Evolutionary conservation across 192 early-diverging fungal genomes (phyloP).

Genomic region (Powellomyces hirtus): DNA sequence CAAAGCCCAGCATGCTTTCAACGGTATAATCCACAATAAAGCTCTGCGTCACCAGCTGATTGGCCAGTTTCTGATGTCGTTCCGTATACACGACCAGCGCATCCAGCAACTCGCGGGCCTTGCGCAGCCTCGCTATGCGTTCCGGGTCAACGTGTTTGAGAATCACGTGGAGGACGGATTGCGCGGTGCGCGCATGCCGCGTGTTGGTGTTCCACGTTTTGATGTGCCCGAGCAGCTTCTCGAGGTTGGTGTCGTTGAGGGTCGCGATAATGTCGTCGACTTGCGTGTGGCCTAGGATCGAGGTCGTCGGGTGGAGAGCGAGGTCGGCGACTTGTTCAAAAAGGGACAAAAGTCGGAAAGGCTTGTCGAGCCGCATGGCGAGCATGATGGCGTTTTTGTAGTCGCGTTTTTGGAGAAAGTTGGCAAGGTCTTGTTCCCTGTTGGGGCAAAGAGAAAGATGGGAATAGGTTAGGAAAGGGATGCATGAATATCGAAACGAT

Average conservation of each 20-base stretch:
- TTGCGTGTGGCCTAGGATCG: slow-evolving; percentile 56
- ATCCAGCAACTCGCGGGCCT: slow-evolving; percentile 81
- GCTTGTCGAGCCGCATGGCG: slow-evolving; percentile 86
- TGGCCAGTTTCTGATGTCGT: slow-evolving; percentile 81
- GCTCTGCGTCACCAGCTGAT: slow-evolving; percentile 74
- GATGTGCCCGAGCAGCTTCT: slow-evolving; percentile 77
- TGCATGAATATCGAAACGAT: no score
- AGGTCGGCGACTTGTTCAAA: slow-evolving; percentile 13
- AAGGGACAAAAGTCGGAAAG: slow-evolving; percentile 75
- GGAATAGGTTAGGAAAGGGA: no score
- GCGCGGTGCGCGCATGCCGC: slow-evolving; percentile 74
- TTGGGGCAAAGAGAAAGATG: neutral
- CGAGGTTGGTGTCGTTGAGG: slow-evolving; percentile 51
- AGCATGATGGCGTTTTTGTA: slow-evolving; percentile 89
- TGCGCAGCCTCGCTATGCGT: slow-evolving; percentile 69
- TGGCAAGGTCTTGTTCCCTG: slow-evolving; percentile 88
- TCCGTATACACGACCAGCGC: slow-evolving; percentile 87
- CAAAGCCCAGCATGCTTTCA: slow-evolving; percentile 69
- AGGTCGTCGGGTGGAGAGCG: slow-evolving; percentile 45
- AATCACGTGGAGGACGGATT: slow-evolving; percentile 77
- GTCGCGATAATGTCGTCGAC: slow-evolving; percentile 68
- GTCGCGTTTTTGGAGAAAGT: slow-evolving; percentile 82
- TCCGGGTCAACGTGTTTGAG: slow-evolving; percentile 65
- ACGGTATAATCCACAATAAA: slow-evolving; percentile 89
- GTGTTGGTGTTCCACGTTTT: slow-evolving; percentile 96